Evolutionary conservation across 2,329 filamentous ascomycete genomes (phyloP), one percentile per base, ranked within the genome.

Genomic region (Bipolaris cookei): DNA sequence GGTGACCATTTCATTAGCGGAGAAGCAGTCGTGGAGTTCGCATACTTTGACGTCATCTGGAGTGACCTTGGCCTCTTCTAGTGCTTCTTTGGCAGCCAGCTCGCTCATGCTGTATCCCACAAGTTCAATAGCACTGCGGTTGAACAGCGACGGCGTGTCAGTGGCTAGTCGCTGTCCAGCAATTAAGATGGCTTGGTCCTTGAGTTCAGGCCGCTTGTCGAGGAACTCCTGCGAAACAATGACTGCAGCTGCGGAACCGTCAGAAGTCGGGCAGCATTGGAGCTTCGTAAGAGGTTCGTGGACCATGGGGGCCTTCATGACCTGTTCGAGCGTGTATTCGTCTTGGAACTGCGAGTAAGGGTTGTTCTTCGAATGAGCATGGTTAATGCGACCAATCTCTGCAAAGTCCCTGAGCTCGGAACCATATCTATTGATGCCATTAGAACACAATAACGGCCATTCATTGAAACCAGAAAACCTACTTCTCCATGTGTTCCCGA

Each of bases 271-370:
- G 79, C 94, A 97, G 84, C 94, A 98, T 81, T 98, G 95, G n/a
- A 98, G 88, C 80, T 97, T 98, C 56, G 95, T 98, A 54, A 98
- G 84, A 14, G 94, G 94, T 63, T 87, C 86, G 79, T 91, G 88
- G 77, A 98, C 91, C 84, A 87, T 90, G 58, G 91, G 82, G 0
- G 91, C 81, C 35, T 88, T 82, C 73, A 91, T 78, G 74, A 98
- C 83, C 78, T 98, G 88, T 30, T 97, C 90, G 38, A 89, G 86
- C 0, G 90, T 90, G 81, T 98, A 98, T 74, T 94, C 91, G 71
- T 96, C 87, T 71, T 89, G 90, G 83, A 99, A 98, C 78, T 98
- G 94, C n/a, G 92, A 94, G 83, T 99, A 99, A 8, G 94, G 94
- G 82, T 98, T 98, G 66, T 89, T 86, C 76, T 89, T 89, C 20